Evolutionary conservation across 495 filamentous ascomycete species (phyloP).

Genomic region (Pseudotulostoma volvatum): DNA sequence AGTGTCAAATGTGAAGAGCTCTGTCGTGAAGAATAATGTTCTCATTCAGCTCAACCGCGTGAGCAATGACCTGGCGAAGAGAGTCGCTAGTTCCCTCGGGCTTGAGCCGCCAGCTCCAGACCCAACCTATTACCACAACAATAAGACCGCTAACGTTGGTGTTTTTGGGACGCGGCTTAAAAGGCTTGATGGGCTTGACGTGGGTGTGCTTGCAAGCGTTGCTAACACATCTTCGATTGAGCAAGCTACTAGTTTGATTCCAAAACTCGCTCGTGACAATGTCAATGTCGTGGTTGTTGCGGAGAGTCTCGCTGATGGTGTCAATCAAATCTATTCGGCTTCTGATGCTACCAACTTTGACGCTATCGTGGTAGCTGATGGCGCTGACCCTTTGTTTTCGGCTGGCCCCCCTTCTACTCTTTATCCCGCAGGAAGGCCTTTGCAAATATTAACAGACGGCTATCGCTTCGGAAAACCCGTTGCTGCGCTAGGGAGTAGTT

Average conservation of each 20-base stretch:
- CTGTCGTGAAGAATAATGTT: conserved; percentile 39
- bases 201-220: conserved; percentile 47
- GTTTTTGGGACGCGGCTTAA: conserved; percentile 41
- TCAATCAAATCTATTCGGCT: conserved; percentile 54
- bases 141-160: conserved; percentile 45
- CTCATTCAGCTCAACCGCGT: conserved; percentile 56
- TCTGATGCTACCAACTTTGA: conserved; percentile 60
- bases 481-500: conserved; percentile 37
- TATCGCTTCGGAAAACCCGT: conserved; percentile 64
- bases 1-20: conserved; percentile 38
- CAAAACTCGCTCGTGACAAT: conserved; percentile 26
- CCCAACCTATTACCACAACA: conserved; percentile 50
- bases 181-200: conserved; percentile 45
- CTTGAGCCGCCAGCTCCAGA: conserved; percentile 40
- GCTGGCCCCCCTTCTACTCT: conserved; percentile 23
- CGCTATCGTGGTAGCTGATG: conserved; percentile 45
- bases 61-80: conserved; percentile 49
- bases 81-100: conserved; percentile 48
- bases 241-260: conserved; percentile 32
- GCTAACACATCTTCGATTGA: conserved; percentile 20
- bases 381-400: conserved; percentile 38
- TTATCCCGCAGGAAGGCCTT: conserved; percentile 45
- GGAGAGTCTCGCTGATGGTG: conserved; percentile 37
- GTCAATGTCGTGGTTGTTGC: conserved; percentile 46
- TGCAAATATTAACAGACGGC: conserved; percentile 47